These are phyloP conservation scores for Dillenia suffruticosa DNA, from an alignment of 164 flowering plant species.

Conservation along the genomic window DNA sequence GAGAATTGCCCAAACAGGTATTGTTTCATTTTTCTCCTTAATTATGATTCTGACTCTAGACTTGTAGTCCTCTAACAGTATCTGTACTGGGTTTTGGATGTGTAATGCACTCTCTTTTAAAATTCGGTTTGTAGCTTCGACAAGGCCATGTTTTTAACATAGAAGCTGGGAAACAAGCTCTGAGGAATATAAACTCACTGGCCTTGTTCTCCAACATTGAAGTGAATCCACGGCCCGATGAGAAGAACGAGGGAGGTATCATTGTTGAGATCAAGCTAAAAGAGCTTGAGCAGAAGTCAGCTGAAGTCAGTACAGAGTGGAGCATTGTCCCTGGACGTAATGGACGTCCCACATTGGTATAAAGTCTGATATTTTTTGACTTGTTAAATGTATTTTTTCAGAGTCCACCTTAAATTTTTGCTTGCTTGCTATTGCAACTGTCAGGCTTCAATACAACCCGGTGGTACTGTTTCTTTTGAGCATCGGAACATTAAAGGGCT, in stretches of 20 bases:
- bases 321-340: conserved; percentile 97
- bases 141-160: conserved; percentile 86
- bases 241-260: conserved; percentile 94
- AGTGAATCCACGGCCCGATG: conserved; percentile 96
- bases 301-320: conserved; percentile 98
- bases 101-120: conserved; percentile 4
- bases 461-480: conserved; percentile 96
- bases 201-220: conserved; percentile 92
- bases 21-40: not conserved
- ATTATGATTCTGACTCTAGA: not conserved
- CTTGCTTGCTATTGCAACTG: not conserved
- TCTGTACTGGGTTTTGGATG: not conserved
- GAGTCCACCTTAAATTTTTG: too few relatives aligned
- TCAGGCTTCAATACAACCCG: conserved; percentile 97
- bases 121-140: conserved; percentile 54
- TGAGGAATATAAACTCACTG: conserved; percentile 83
- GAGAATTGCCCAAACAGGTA: conserved; percentile 90
- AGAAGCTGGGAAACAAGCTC: conserved; percentile 94
- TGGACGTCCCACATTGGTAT: conserved; percentile 93
- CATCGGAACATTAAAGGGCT: conserved; percentile 87
- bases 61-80: too few relatives aligned
- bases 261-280: conserved; percentile 96
- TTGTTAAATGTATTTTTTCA: not conserved
- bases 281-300: conserved; percentile 90
- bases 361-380: not conserved